Conservation (phyloP, 441 rosid species). For the Viola pubescens region DNA sequence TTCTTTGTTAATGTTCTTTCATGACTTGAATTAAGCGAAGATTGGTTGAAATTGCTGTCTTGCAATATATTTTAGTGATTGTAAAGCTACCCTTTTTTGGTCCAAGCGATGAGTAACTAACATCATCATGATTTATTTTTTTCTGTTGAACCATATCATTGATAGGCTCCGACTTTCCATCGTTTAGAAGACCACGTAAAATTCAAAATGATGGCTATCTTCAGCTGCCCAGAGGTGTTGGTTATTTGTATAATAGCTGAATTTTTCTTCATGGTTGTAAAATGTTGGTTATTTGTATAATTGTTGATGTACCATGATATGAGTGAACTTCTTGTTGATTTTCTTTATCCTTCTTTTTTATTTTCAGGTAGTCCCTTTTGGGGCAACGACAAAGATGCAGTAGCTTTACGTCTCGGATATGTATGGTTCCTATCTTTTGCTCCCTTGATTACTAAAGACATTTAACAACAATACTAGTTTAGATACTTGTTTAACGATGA, state of each 20-base stretch:
- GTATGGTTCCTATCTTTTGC: constrained; percentile 37
- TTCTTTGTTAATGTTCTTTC: neutral
- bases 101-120: no score
- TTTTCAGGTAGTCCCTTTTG: constrained; percentile 56
- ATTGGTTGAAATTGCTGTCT: neutral
- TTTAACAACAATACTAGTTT: neutral
- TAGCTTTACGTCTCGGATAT: constrained; percentile 65
- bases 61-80: neutral
- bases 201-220: constrained; percentile 38
- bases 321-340: neutral
- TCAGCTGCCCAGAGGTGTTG: constrained; percentile 50
- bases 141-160: constrained; percentile 10
- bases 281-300: neutral
- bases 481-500: neutral
- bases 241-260: constrained; percentile 18
- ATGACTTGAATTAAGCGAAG: neutral
- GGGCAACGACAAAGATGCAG: constrained; percentile 79
- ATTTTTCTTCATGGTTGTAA: constrained; percentile 1
- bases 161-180: constrained; percentile 39
- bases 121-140: neutral
- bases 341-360: constrained; percentile 9
- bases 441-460: neutral
- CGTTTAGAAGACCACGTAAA: constrained; percentile 34
- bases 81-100: no score
- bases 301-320: neutral